A percentile compares a stretch with the other conserved stretches of the same genome.
These are phyloP conservation scores for Brassica incana DNA, from an alignment of 345 rosid species.

Conservation along the genomic window DNA sequence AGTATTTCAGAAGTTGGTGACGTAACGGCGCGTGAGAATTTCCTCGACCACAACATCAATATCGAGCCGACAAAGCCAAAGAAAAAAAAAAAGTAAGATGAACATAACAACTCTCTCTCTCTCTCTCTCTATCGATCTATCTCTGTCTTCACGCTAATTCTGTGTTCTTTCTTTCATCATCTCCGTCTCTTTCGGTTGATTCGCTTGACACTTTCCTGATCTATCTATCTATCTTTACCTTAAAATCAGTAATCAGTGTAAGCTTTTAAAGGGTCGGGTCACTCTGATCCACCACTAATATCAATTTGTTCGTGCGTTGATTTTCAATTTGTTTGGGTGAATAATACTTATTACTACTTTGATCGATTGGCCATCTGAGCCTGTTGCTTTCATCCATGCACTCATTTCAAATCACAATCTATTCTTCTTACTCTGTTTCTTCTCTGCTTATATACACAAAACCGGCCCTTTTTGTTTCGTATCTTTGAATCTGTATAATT, in stretches of 20 bases:
- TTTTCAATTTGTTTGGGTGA: neutral
- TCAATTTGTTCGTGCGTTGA: neutral
- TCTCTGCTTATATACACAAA: neutral
- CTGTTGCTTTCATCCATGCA: neutral
- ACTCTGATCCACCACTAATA: neutral
- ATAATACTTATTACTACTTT: neutral
- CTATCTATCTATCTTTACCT: neutral
- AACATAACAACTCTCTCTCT: neutral
- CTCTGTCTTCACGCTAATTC: constrained; percentile 19
- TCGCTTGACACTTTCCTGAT: constrained; percentile 13
- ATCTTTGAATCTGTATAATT: neutral
- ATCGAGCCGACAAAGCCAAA: constrained; percentile 21
- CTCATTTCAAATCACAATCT: neutral
- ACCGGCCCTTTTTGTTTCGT: neutral
- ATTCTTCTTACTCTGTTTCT: constrained; percentile 16
- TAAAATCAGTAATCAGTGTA: neutral
- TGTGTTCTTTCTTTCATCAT: constrained; percentile 16
- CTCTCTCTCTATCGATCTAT: neutral
- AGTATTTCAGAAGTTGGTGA: neutral
- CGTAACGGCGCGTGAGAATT: neutral
- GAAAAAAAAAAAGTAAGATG: neutral
- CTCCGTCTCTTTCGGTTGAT: constrained; percentile 32
- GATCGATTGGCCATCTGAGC: neutral
- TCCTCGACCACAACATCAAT: constrained; percentile 22
- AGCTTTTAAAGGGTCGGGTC: neutral